Conservation (phyloP, 2,329 filamentous ascomycete species). For the Aspergillus bombycis region DNA sequence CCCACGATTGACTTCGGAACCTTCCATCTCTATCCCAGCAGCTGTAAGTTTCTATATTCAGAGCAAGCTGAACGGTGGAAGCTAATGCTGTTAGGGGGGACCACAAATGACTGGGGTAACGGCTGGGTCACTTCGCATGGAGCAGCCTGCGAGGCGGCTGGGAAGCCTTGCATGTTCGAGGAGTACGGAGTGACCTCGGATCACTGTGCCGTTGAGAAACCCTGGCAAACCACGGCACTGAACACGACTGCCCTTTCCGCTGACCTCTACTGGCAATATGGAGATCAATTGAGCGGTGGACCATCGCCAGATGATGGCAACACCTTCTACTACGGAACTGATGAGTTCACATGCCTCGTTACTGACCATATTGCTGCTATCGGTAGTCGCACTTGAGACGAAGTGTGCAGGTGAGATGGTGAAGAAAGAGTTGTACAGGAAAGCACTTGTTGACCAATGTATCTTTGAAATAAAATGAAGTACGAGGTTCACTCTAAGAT, state of each 20-base stretch:
- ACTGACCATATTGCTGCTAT: slow-evolving; percentile 34
- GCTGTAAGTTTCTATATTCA: slow-evolving; percentile 42
- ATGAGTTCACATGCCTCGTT: slow-evolving; percentile 36
- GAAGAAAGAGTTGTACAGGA: background rate
- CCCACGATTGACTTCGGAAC: slow-evolving; percentile 60
- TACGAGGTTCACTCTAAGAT: background rate
- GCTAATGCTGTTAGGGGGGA: slow-evolving; percentile 32
- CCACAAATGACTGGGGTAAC: slow-evolving; percentile 47
- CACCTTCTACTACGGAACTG: slow-evolving; percentile 37
- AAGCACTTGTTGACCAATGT: background rate
- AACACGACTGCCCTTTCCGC: slow-evolving; percentile 37
- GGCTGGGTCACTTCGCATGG: slow-evolving; percentile 54
- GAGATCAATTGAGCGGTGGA: slow-evolving; percentile 34
- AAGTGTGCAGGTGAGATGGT: background rate
- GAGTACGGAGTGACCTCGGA: slow-evolving; percentile 41
- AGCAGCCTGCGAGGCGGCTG: slow-evolving; percentile 37
- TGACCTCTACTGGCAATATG: slow-evolving; percentile 46
- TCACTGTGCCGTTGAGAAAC: slow-evolving; percentile 32
- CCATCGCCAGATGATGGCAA: slow-evolving; percentile 34
- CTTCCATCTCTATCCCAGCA: slow-evolving; percentile 56
- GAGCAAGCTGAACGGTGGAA: background rate
- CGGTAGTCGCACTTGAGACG: slow-evolving; percentile 7
- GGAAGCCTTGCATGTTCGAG: slow-evolving; percentile 47
- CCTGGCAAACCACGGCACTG: slow-evolving; percentile 42
- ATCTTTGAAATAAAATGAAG: background rate